Percentiles rank a stretch among this genome's conserved stretches.
These are phyloP conservation scores for Insectozyma bohioensis DNA, from an alignment of 1,139 yeast genomes.

Conservation along the genomic window DNA sequence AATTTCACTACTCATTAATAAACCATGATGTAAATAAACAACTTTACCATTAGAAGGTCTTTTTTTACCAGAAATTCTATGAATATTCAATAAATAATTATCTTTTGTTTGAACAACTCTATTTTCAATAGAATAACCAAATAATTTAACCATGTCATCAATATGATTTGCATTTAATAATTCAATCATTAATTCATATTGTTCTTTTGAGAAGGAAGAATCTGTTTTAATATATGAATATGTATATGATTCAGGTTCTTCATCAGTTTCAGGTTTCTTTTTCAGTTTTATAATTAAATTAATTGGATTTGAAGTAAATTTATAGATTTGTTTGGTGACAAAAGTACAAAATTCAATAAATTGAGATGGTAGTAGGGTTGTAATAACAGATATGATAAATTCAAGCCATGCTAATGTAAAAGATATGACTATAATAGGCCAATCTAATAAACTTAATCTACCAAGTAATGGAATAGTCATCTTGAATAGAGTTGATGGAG, in stretches of 20 bases:
- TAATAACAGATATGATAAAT: conserved; percentile 33
- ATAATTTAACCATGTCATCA: conserved; percentile 35
- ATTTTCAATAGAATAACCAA: conserved; percentile 41
- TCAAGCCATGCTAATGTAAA: conserved; percentile 44
- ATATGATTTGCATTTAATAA: conserved; percentile 33
- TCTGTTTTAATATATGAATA: conserved; percentile 15
- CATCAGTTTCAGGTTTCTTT: conserved; percentile 9
- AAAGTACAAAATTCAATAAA: conserved; percentile 31
- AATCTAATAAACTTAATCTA: conserved; percentile 32
- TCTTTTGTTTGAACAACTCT: conserved; percentile 41
- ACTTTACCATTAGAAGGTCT: conserved; percentile 40
- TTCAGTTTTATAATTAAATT: conserved; percentile 21
- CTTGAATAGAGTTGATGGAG: not conserved
- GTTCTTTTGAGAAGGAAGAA: conserved; percentile 17
- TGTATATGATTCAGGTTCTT: conserved; percentile 13
- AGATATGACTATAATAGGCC: conserved; percentile 37
- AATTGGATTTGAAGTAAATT: conserved; percentile 30
- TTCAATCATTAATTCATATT: conserved; percentile 30
- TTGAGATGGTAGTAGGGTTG: conserved; percentile 32
- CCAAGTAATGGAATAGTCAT: conserved; percentile 44
- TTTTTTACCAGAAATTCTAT: conserved; percentile 22
- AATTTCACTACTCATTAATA: conserved; percentile 86
- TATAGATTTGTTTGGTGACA: conserved; percentile 28
- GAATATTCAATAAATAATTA: conserved; percentile 38
- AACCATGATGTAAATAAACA: conserved; percentile 86